Evolutionary conservation across 1,284 basidiomycete species (phyloP).

Genomic region (Fomes fomentarius): DNA sequence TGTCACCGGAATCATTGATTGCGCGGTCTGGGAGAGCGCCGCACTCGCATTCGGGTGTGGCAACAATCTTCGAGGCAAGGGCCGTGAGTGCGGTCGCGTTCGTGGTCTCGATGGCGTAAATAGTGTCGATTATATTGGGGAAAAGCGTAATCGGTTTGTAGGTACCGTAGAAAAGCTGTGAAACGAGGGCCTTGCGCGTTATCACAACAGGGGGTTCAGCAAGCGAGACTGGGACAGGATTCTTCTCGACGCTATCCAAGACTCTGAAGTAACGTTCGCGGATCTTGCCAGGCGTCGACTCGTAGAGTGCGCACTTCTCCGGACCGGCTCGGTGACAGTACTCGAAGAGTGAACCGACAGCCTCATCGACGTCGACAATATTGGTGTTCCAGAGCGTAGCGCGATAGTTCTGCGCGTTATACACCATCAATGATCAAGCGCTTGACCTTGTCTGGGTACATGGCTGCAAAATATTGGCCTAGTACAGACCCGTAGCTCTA

Average conservation of each 20-base stretch:
- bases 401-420: conserved; percentile 29
- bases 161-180: conserved; percentile 39
- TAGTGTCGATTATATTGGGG: conserved; percentile 36
- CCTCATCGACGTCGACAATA: conserved; percentile 26
- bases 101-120: conserved; percentile 41
- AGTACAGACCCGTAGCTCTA: conserved; percentile 48
- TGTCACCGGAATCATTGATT: conserved; percentile 10
- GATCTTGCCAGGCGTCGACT: conserved; percentile 30
- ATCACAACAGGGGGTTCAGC: conserved; percentile 20
- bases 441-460: conserved; percentile 47
- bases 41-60: conserved; percentile 33
- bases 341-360: conserved; percentile 38
- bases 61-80: conserved; percentile 22
- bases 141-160: conserved; percentile 41
- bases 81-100: conserved; percentile 36
- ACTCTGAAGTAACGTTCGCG: conserved; percentile 31
- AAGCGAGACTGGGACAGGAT: conserved; percentile 27
- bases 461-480: conserved; percentile 44
- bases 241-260: conserved; percentile 34
- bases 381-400: conserved; percentile 25
- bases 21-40: conserved; percentile 27
- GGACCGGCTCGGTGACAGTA: conserved; percentile 42
- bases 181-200: conserved; percentile 21
- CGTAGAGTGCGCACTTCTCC: conserved; percentile 40
- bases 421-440: conserved; percentile 38